Evolutionary conservation across 2,329 filamentous ascomycete species (phyloP).

Genomic region (Nemania bipapillata): DNA sequence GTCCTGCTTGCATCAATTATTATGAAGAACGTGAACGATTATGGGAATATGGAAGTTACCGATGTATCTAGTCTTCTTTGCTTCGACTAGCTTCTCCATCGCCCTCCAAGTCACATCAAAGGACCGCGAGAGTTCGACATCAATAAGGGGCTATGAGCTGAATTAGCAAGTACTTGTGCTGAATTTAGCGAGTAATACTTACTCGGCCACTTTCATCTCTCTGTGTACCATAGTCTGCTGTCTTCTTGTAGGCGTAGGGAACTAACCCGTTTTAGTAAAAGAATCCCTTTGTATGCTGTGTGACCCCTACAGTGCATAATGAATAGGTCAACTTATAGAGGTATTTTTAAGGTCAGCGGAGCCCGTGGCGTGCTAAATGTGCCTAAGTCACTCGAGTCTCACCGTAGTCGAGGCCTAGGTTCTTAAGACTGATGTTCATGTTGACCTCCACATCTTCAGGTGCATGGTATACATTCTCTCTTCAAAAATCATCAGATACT

Average conservation of each 20-base stretch:
- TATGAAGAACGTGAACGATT: neutral
- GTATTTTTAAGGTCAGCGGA: neutral
- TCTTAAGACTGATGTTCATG: neutral
- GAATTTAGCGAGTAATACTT: neutral
- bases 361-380: neutral
- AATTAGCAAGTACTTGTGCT: neutral
- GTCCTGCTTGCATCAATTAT: neutral
- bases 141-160: neutral
- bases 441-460: neutral
- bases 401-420: neutral
- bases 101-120: neutral
- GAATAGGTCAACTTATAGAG: neutral
- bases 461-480: neutral
- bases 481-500: neutral
- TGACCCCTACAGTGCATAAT: neutral
- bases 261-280: neutral
- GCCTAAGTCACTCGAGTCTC: neutral
- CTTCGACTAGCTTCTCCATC: neutral
- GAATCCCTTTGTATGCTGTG: neutral
- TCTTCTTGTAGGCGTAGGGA: neutral
- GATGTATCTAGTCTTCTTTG: neutral
- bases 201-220: neutral
- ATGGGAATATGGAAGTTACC: neutral
- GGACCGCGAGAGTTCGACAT: neutral
- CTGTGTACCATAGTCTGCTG: neutral